Evolutionary conservation across 331 rosid genomes (phyloP).

Genomic region (Malus hybrid): DNA sequence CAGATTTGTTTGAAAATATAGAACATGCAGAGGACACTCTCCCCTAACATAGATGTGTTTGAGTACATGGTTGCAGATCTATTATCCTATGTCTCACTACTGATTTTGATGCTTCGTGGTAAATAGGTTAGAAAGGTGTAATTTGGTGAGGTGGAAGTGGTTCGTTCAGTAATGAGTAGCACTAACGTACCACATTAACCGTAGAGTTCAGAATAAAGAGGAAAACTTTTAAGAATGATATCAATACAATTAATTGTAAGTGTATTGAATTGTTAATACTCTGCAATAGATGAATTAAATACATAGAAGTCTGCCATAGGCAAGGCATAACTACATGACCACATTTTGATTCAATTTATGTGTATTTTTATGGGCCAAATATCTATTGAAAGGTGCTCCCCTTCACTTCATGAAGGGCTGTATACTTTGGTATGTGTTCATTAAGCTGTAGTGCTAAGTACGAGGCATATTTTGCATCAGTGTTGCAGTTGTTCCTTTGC

Average conservation of each 20-base stretch:
- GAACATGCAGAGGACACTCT: neutral
- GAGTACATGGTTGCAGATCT: neutral
- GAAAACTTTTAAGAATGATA: neutral
- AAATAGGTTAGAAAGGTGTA: neutral
- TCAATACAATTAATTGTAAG: neutral
- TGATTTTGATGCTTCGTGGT: neutral
- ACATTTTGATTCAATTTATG: neutral
- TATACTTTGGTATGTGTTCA: neutral
- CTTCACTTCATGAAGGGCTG: neutral
- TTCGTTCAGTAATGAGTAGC: neutral
- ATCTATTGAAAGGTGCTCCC: neutral
- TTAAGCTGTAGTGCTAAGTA: neutral
- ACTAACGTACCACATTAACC: neutral
- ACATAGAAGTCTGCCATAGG: neutral
- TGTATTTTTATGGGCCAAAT: neutral
- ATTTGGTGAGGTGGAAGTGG: neutral
- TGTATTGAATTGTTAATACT: neutral
- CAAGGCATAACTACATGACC: neutral
- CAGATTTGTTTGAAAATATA: neutral
- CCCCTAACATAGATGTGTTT: neutral
- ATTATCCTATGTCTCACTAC: neutral
- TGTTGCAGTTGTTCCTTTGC: neutral
- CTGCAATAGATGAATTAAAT: neutral
- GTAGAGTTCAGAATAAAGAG: neutral
- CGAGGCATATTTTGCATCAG: neutral